Evolutionary conservation across 1,284 basidiomycete genomes (phyloP), one percentile per base, ranked within the genome.

Genomic region (Rhodotorula sp.): DNA sequence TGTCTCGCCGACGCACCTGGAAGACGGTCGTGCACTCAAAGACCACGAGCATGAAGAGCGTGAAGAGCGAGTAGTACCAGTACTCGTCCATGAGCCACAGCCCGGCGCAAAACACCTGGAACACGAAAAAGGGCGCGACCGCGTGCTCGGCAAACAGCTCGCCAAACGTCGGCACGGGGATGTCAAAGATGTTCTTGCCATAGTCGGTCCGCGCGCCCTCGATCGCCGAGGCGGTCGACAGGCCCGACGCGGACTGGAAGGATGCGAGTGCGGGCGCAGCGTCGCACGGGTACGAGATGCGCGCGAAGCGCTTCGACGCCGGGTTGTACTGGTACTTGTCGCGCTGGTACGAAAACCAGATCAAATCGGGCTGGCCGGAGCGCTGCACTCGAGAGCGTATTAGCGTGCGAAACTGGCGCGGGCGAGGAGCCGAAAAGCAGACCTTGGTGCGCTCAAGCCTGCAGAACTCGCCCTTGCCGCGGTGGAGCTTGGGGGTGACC

Each of bases 1-100:
- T 23, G 14, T 34, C 34, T 5, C 34, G 34, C 2, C 2, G 54
- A 82, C 88, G 67, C 76, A 91, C 91, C 88, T 97, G 94, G 88
- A 91, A 97, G 34, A 97, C 94, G 52, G 95, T 93, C 1, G 95
- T 97, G 83, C 93, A 97, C 83, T 97, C 95, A 79, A 97, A 97
- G 72, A 96, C 90, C 65, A 97, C 84, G 61, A 97, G 85, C 95
- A 97, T 97, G 86, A 97, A 97, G 48, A 94, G 86, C 1, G 95
- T 97, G 84, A 97, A 97, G 56, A 97, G 82, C 74, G 90, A 92
- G 85, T 96, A 97, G 81, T 96, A 97, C 93, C 93, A 97, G 82
- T 97, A 97, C 81, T 97, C 95, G 80, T 97, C 95, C 78, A 97
- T 83, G 80, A 91, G 93, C 94, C 94, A 97, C 21, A 97, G 84